These are phyloP conservation scores for Wickerhamiella allomyrinae DNA, from an alignment of 805 yeast genomes.

Conservation along the genomic window DNA sequence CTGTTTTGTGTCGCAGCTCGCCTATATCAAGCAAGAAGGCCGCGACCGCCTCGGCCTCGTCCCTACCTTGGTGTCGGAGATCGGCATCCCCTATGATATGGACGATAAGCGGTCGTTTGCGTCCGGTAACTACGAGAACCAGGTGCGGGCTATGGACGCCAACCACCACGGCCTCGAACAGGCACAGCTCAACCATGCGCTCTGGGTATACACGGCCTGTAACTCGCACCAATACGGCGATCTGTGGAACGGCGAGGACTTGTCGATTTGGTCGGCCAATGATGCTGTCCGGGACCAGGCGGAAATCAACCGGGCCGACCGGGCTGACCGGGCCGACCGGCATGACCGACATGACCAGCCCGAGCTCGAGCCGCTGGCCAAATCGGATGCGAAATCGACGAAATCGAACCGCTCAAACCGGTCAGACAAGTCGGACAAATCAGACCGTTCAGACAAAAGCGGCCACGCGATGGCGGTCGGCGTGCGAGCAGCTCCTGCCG, in stretches of 20 bases:
- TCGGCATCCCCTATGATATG: conserved; percentile 98
- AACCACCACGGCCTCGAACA: conserved; percentile 66
- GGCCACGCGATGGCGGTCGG: conserved; percentile 32
- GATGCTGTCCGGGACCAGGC: conserved; percentile 6
- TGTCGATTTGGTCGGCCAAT: conserved; percentile 61
- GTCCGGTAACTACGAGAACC: conserved; percentile 55
- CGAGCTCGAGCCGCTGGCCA: no score
- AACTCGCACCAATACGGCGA: conserved; percentile 84
- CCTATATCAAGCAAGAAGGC: conserved; percentile 54
- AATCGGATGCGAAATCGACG: no score
- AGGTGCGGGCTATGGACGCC: conserved; percentile 75
- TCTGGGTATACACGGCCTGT: conserved; percentile 69
- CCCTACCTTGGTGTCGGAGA: conserved; percentile 77
- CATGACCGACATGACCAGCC: conserved; percentile 4
- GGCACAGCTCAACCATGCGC: conserved; percentile 53
- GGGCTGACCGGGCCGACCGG: background rate
- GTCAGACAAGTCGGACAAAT: no score
- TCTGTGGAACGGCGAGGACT: conserved; percentile 85
- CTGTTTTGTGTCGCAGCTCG: conserved; percentile 53
- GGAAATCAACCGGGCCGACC: background rate
- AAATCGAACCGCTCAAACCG: no score
- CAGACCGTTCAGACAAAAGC: no score
- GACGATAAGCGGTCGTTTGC: conserved; percentile 59
- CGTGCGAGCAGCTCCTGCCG: conserved; percentile 58
- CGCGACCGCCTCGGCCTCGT: conserved; percentile 45